phyloP scores from a whole-genome alignment of 352 stramenopile genomes.

The Phytophthora palmivora region DNA sequence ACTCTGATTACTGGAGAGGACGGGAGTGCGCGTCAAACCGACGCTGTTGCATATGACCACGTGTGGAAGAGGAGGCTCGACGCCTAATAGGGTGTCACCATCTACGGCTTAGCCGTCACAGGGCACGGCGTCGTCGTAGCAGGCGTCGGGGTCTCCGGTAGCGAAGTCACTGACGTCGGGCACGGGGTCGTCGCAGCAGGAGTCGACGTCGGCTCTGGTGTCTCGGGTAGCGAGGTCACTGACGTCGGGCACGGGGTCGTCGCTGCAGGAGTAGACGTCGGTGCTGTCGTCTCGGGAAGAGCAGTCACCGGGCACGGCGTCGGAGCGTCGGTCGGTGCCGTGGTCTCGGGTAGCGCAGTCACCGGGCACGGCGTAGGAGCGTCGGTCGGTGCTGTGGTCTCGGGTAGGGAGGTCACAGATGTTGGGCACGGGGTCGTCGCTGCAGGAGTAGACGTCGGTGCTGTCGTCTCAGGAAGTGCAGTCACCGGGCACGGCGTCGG shows the following conservation, averaged over 20 bases:
- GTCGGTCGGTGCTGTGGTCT: no score
- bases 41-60: slow-evolving; percentile 27
- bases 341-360: no score
- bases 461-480: slow-evolving; percentile 8
- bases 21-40: slow-evolving; percentile 19
- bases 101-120: slow-evolving; percentile 40
- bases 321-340: no score
- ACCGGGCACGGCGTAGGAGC: no score
- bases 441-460: slow-evolving; percentile 2
- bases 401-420: slow-evolving; percentile 25
- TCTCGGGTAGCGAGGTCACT: no score
- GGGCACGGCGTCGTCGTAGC: slow-evolving; percentile 42
- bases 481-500: slow-evolving; percentile 3
- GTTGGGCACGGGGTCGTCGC: slow-evolving; percentile 28
- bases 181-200: slow-evolving; percentile 15
- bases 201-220: no score
- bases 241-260: no score
- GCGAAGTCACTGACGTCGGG: slow-evolving; percentile 23
- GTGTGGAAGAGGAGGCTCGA: slow-evolving; percentile 24
- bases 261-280: no score
- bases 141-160: slow-evolving; percentile 28
- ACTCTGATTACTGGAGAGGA: slow-evolving; percentile 32
- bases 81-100: slow-evolving; percentile 24
- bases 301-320: no score
- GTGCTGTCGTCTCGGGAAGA: no score